Evolutionary conservation across 495 filamentous ascomycete species (phyloP), one percentile per base, ranked within the genome.

Genomic region (Annulohypoxylon maeteangense): DNA sequence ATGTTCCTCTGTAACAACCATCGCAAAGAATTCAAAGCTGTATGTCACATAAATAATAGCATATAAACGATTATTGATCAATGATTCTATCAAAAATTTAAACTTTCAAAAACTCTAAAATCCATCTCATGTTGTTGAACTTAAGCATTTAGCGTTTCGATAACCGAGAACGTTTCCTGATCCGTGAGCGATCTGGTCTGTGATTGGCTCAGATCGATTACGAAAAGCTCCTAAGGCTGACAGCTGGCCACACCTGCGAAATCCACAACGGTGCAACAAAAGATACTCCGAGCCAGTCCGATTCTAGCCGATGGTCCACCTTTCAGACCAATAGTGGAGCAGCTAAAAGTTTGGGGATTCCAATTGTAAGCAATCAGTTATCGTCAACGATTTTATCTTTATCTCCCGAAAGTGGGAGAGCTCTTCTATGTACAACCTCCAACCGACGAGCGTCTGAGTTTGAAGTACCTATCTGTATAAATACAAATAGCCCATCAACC

Each of bases 281-380:
- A 29, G 47, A 51, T 29, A 51, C 47, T 51, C 23, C 47, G 44
- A 22, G 45, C 36, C 47, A 61, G 34, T 61, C 68, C 68, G 68
- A 57, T 66, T 25, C 62, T 71, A 71, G 50, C 68, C 68, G 68
- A 61, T 20, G 3, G 22, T 1, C 25, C 29, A 7, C 22, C 57
- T 50, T 16, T 51, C 6, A 11, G 58, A 36, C 68, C 68, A 71
- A 71, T 71, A 66, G 68, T 57, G 62, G 62, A 56, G n/a, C 55
- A 14, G 14, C 6, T 27, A 65, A 65, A 71, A 71, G 56, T 62
- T 62, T 61, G 56, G 62, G 62, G 38, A 56, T 64, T 57, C 12
- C 10, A 67, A 67, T 71, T 72, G 67, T 70, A 57, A 70, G 55
- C 67, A 65, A 65, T 57, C 53, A 34, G 44, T 40, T 25, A 68